Percentiles rank a stretch among this genome's conserved stretches.
Evolutionary conservation across 495 filamentous ascomycete species (phyloP).

Genomic region (Xylaria acuta): DNA sequence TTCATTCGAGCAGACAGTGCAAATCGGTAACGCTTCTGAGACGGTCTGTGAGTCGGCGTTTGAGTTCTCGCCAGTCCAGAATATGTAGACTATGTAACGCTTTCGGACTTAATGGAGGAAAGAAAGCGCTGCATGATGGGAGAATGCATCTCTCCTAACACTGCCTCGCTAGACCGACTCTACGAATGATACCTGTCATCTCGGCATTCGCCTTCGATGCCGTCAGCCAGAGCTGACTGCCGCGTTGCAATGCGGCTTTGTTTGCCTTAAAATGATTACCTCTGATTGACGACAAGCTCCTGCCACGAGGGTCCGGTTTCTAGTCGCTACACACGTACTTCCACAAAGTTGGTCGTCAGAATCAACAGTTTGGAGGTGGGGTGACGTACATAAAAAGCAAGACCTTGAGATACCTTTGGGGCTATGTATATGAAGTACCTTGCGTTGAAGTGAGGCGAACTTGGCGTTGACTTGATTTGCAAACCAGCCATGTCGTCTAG

Average conservation of each 20-base stretch:
- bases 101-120: neutral
- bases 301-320: neutral
- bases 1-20: too few species aligned
- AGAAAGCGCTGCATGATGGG: neutral
- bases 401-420: neutral
- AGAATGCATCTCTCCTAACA: constrained; percentile 8
- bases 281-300: neutral
- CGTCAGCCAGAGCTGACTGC: constrained; percentile 16
- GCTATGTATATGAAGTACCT: neutral
- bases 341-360: neutral
- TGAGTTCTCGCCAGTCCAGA: neutral
- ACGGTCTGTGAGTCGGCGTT: neutral
- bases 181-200: neutral
- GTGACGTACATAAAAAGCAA: neutral
- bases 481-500: neutral
- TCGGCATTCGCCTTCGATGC: constrained; percentile 13
- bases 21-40: neutral
- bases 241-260: constrained; percentile 5
- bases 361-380: neutral
- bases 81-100: neutral
- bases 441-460: constrained; percentile 10
- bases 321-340: neutral
- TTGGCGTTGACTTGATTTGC: neutral
- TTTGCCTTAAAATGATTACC: neutral
- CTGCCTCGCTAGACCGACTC: constrained; percentile 1